Evolutionary conservation across 768 basidiomycete genomes (phyloP).

Genomic region (Auricularia cornea): DNA sequence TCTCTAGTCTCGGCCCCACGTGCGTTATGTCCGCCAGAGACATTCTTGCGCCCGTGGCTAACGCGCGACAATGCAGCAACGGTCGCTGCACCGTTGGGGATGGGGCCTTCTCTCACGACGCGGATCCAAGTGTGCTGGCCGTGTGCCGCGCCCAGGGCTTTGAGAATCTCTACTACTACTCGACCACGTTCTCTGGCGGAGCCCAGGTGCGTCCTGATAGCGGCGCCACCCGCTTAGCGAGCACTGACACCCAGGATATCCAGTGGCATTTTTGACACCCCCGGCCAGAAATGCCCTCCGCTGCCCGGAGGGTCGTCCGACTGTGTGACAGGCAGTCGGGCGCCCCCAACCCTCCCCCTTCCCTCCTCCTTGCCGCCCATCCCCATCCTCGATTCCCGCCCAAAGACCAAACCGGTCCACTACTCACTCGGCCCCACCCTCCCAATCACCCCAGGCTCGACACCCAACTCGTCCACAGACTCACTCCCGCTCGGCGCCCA

Average conservation of each 20-base stretch:
- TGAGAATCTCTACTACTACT: constrained; percentile 82
- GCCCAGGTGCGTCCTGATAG: constrained; percentile 54
- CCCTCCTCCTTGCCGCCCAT: constrained; percentile 26
- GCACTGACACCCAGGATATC: not conserved
- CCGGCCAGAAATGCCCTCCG: constrained; percentile 88
- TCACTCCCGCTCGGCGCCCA: constrained; percentile 5
- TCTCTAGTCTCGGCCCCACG: constrained; percentile 95
- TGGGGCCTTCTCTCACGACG: constrained; percentile 79
- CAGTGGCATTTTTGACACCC: constrained; percentile 96
- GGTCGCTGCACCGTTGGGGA: constrained; percentile 94
- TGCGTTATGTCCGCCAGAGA: constrained; percentile 31
- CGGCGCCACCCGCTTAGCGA: not conserved
- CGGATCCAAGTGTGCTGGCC: constrained; percentile 71
- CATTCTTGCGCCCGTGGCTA: not conserved
- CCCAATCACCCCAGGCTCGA: constrained; percentile 19
- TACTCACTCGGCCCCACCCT: constrained; percentile 25
- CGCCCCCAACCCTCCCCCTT: constrained; percentile 42
- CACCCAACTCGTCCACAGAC: constrained; percentile 16
- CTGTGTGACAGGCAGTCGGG: constrained; percentile 91
- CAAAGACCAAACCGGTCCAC: constrained; percentile 21
- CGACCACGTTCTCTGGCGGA: constrained; percentile 90
- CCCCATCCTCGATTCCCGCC: constrained; percentile 23
- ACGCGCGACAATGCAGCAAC: constrained; percentile 50
- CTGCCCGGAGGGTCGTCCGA: constrained; percentile 82
- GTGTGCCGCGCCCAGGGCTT: constrained; percentile 78